These are phyloP conservation scores for Botrytis elliptica DNA, from an alignment of 2,329 filamentous ascomycete species.

Conservation along the genomic window DNA sequence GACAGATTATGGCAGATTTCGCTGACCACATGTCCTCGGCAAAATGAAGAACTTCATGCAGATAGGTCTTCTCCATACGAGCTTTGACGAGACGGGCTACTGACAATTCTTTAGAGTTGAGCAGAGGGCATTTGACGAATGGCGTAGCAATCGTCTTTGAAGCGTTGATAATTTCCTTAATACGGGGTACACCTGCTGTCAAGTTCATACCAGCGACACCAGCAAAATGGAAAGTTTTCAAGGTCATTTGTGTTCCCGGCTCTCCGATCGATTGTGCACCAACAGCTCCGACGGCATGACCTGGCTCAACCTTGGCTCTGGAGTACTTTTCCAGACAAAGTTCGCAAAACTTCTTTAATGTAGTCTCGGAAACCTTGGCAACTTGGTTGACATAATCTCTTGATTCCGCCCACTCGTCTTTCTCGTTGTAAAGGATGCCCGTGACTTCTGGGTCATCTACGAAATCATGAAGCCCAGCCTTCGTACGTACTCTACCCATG, in stretches of 20 bases:
- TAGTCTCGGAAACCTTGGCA: constrained; percentile 76
- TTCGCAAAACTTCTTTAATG: constrained; percentile 72
- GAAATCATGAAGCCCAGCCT: constrained; percentile 51
- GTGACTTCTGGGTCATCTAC: constrained; percentile 40
- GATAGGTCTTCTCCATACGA: constrained; percentile 90
- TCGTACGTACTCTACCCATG: constrained; percentile 53
- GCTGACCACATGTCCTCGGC: constrained; percentile 89
- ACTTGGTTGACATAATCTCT: constrained; percentile 45
- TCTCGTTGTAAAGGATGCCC: constrained; percentile 35
- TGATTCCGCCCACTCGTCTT: constrained; percentile 32
- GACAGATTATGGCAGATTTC: constrained; percentile 70
- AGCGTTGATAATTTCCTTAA: constrained; percentile 99
- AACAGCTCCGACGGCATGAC: constrained; percentile 92
- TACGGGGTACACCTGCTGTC: constrained; percentile 97
- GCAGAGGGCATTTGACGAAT: constrained; percentile 82
- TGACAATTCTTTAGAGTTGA: constrained; percentile 70
- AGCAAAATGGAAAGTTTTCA: constrained; percentile 99
- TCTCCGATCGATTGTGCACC: constrained; percentile 98
- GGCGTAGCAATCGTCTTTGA: constrained; percentile 92
- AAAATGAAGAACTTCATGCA: constrained; percentile 76
- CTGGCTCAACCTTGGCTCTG: constrained; percentile 86
- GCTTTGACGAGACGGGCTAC: constrained; percentile 90
- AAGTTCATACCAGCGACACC: constrained; percentile 99
- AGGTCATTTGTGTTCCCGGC: constrained; percentile 96
- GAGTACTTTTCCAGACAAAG: constrained; percentile 88